Percentiles rank a stretch among this genome's conserved stretches.
phyloP scores from a whole-genome alignment of 139 green algal genomes.

The Chlorella vulgaris region DNA sequence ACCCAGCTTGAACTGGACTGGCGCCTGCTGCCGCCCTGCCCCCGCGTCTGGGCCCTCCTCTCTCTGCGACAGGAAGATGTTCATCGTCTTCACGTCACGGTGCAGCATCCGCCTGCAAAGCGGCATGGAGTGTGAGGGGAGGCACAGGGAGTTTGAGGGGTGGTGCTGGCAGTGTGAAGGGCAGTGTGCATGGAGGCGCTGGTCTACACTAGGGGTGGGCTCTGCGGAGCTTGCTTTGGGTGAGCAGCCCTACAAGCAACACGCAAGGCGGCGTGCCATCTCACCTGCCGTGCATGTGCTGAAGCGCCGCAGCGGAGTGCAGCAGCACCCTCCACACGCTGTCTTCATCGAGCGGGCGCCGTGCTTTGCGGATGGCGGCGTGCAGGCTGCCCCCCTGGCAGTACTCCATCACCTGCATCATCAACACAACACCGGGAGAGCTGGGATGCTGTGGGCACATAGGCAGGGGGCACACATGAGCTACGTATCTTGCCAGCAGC shows the following conservation, averaged over 20 bases:
- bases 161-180: background rate
- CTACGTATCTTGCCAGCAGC: too few species aligned
- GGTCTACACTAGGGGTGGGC: too few species aligned
- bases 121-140: background rate
- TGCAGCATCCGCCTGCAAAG: constrained; percentile 29
- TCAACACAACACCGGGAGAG: too few species aligned
- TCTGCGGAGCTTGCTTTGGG: too few species aligned
- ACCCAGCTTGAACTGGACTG: constrained; percentile 9
- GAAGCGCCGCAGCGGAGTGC: constrained; percentile 5
- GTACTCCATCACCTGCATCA: constrained; percentile 13
- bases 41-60: background rate
- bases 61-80: background rate
- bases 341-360: constrained; percentile 1
- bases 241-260: background rate
- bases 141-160: background rate
- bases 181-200: too few species aligned
- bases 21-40: background rate
- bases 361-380: background rate
- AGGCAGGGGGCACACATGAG: too few species aligned
- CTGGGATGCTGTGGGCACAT: too few species aligned
- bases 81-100: constrained; percentile 13
- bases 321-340: constrained; percentile 28
- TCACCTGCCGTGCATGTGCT: constrained; percentile 31
- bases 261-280: background rate
- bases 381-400: constrained; percentile 1